Conservation (phyloP, 2,329 filamentous ascomycete species). For the Beauveria sp. region DNA sequence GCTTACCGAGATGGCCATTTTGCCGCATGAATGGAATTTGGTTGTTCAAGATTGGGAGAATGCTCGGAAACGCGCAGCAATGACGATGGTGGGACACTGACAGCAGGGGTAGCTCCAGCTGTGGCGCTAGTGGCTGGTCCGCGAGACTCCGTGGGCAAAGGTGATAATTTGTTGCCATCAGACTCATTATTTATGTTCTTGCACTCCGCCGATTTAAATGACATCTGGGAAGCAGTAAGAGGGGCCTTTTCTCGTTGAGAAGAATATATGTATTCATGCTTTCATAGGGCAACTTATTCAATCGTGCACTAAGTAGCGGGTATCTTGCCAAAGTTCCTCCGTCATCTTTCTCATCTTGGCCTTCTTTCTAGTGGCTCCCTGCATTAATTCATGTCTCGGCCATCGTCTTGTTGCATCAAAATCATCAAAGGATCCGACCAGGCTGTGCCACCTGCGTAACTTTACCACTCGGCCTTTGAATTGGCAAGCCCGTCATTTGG, state of each 20-base stretch:
- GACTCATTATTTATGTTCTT: no score
- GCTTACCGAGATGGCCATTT: slow-evolving; percentile 20
- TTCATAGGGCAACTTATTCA: background rate
- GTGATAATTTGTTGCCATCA: no score
- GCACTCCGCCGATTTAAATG: background rate
- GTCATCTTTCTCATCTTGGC: background rate
- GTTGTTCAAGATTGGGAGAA: background rate
- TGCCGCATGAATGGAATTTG: slow-evolving; percentile 10
- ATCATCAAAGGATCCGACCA: no score
- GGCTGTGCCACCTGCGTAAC: background rate
- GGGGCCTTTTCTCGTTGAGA: background rate
- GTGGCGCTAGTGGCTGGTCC: background rate
- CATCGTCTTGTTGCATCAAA: background rate
- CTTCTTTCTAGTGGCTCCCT: background rate
- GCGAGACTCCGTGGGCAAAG: background rate
- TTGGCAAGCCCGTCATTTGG: slow-evolving; percentile 25
- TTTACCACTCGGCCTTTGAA: background rate
- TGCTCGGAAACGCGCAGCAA: background rate
- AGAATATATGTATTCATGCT: background rate
- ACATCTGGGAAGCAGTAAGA: background rate
- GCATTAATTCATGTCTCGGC: background rate
- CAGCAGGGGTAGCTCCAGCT: slow-evolving; percentile 8
- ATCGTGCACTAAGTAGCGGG: slow-evolving; percentile 3
- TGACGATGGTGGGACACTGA: slow-evolving; percentile 10
- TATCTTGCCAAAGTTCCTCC: slow-evolving; percentile 1